Conservation (phyloP, 1,284 basidiomycete species). For the Malassezia dermatis region DNA sequence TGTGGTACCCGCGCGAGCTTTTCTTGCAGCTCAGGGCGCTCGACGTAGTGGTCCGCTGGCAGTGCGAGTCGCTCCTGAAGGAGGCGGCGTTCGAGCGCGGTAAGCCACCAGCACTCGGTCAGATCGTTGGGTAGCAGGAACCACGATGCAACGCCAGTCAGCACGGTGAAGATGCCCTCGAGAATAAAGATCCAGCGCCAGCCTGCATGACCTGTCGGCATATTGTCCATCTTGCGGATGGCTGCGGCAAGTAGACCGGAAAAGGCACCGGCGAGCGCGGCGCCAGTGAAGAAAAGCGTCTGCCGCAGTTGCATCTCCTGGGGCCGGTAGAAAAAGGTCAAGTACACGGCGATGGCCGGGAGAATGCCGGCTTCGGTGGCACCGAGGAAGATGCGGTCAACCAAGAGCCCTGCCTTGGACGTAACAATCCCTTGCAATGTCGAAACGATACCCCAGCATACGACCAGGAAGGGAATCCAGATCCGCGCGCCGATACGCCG, state of each 20-base stretch:
- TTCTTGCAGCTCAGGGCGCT: background rate
- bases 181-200: conserved; percentile 41
- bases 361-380: conserved; percentile 30
- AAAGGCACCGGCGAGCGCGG: conserved; percentile 33
- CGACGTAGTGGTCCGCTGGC: background rate
- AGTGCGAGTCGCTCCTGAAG: conserved; percentile 22
- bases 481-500: conserved; percentile 29
- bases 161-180: conserved; percentile 34
- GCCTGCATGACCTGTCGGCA: conserved; percentile 15
- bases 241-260: conserved; percentile 38
- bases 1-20: background rate
- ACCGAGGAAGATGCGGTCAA: conserved; percentile 38
- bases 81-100: conserved; percentile 23
- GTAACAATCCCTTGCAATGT: conserved; percentile 33
- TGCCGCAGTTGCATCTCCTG: conserved; percentile 35
- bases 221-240: conserved; percentile 28
- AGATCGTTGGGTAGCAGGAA: conserved; percentile 32
- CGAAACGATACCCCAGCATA: conserved; percentile 29
- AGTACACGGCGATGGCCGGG: conserved; percentile 31
- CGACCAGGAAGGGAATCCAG: conserved; percentile 38
- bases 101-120: conserved; percentile 28
- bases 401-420: conserved; percentile 28
- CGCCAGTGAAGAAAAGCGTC: conserved; percentile 39
- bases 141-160: conserved; percentile 26
- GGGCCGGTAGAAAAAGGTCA: conserved; percentile 40